These are phyloP conservation scores for Coemansia sp. DNA, from an alignment of 192 early-diverging fungal species.

Conservation along the genomic window DNA sequence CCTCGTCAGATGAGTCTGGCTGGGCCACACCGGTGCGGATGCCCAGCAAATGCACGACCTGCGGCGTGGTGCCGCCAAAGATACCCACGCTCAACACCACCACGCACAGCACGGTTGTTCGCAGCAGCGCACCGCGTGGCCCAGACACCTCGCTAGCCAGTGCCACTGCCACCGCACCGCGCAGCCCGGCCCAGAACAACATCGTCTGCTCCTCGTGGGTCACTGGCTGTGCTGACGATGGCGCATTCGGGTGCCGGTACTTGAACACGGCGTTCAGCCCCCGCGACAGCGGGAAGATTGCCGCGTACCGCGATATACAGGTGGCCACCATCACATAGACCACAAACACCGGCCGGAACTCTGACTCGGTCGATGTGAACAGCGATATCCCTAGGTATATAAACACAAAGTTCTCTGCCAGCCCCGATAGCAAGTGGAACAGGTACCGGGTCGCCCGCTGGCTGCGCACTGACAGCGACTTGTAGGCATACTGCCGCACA, in stretches of 20 bases:
- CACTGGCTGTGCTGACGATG: constrained; percentile 48
- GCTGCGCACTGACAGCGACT: constrained; percentile 75
- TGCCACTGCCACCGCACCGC: constrained; percentile 96
- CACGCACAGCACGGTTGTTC: constrained; percentile 86
- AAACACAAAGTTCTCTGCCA: constrained; percentile 97
- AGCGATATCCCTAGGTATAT: constrained; percentile 93
- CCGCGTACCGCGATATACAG: constrained; percentile 79
- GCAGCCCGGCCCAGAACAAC: constrained; percentile 93
- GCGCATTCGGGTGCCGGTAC: constrained; percentile 52
- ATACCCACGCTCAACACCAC: constrained; percentile 87
- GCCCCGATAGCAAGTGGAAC: constrained; percentile 87
- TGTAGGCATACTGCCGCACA: constrained; percentile 90
- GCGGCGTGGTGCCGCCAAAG: constrained; percentile 87
- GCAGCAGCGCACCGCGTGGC: constrained; percentile 65
- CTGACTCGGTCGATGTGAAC: constrained; percentile 73
- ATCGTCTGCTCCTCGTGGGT: constrained; percentile 71
- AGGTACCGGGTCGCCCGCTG: constrained; percentile 83
- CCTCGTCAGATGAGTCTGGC: constrained; percentile 48
- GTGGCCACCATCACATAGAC: constrained; percentile 74
- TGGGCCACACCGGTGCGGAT: constrained; percentile 70
- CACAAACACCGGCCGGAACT: constrained; percentile 73
- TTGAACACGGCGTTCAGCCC: constrained; percentile 74
- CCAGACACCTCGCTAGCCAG: constrained; percentile 77
- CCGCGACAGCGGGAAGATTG: constrained; percentile 77
- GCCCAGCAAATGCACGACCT: constrained; percentile 70